Evolutionary conservation across 352 stramenopile species (phyloP), one percentile per base, ranked within the genome.

Genomic region (Blastocystis hominis): DNA sequence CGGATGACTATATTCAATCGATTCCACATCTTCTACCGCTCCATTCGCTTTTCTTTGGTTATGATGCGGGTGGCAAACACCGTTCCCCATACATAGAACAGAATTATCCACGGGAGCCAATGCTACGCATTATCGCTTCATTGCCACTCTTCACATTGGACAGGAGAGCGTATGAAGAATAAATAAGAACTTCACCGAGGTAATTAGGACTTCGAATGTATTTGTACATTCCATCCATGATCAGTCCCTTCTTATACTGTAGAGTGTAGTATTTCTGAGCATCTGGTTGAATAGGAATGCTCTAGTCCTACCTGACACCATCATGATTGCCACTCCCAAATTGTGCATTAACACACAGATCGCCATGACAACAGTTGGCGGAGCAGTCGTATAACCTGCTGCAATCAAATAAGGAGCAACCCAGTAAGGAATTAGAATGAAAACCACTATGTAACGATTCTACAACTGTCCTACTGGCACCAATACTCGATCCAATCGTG

Each of bases 151-250:
- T 20, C 70, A 84, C 72, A 24, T 70, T 84, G 3, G 72, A 30
- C 54, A 84, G 17, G 5, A 84, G 54, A 3, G 47, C 72, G 38
- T 84, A 84, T 7, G 54, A 70, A 2, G 59, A 84, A n/a, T 84
- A 84, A 24, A 84, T 84, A 42, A 84, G 70, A 4, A 84, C 59
- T 20, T 84, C 72, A 17, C 72, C 72, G 3, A 70, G 40, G n/a
- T 84, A 84, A 30, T 84, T 84, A 10, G 72, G 72, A 84, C 59
- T 66, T 15, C 72, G 72, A 47, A 84, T 70, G 44, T 84, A 84
- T 24, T 55, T 84, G 44, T 38, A 84, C 72, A 84, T 84, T 5
- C 72, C 72, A 47, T 84, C 72, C 3, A 2, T 84, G 59, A 84
- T 84, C 5, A 84, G 36, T 40, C 42, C 24, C 59, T 84, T 84